Evolutionary conservation across 2,329 filamentous ascomycete species (phyloP).

Genomic region (Penicillium corylophilum): DNA sequence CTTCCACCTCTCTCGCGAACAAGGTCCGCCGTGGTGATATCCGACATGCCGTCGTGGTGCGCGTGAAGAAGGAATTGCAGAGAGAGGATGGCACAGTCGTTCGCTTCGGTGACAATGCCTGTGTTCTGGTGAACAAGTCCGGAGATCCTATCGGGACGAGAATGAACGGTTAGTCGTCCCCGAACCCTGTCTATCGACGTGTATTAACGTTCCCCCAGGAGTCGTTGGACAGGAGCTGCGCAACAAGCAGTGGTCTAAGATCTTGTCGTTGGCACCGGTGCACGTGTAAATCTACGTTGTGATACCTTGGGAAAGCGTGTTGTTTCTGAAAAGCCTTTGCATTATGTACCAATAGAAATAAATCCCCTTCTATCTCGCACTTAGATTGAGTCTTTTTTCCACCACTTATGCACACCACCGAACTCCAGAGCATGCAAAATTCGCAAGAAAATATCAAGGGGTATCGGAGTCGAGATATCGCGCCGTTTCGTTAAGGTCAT

Average conservation of each 20-base stretch:
- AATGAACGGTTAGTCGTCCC: slow-evolving; percentile 65
- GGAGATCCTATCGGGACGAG: slow-evolving; percentile 93
- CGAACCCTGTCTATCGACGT: background rate
- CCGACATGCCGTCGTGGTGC: slow-evolving; percentile 90
- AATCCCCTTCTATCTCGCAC: background rate
- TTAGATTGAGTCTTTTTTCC: background rate
- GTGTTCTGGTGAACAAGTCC: slow-evolving; percentile 93
- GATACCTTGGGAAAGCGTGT: slow-evolving; percentile 26
- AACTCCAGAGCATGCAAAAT: slow-evolving; percentile 17
- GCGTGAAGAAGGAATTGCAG: slow-evolving; percentile 83
- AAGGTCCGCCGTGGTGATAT: slow-evolving; percentile 97
- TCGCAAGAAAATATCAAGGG: slow-evolving; percentile 18
- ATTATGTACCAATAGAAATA: slow-evolving; percentile 33
- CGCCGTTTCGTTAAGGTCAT: slow-evolving; percentile 21
- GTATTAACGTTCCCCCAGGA: slow-evolving; percentile 49
- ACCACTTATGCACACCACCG: slow-evolving; percentile 11
- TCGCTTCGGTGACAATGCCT: slow-evolving; percentile 96
- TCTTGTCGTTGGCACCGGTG: slow-evolving; percentile 88
- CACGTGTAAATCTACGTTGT: slow-evolving; percentile 57
- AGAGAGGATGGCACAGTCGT: slow-evolving; percentile 86
- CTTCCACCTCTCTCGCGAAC: slow-evolving; percentile 70
- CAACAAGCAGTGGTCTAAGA: slow-evolving; percentile 97
- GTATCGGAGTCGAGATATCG: slow-evolving; percentile 30
- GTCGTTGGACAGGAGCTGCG: slow-evolving; percentile 87
- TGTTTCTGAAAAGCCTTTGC: slow-evolving; percentile 29